Evolutionary conservation across 345 rosid species (phyloP).

Genomic region (Ceriops zippeliana): DNA sequence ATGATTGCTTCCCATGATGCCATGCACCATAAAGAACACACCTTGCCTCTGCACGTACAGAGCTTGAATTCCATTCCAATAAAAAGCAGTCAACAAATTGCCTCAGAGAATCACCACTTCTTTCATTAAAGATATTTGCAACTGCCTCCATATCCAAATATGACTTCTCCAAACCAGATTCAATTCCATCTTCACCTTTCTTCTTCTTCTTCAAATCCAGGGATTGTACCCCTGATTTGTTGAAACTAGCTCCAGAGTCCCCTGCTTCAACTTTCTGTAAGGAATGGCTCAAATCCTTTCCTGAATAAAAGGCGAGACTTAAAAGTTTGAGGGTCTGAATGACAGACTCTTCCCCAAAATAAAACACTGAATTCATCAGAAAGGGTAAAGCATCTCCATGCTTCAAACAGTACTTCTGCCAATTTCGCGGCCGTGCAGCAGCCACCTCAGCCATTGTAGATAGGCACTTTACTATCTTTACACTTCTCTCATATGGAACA

Average conservation of each 20-base stretch:
- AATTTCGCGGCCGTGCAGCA: constrained; percentile 87
- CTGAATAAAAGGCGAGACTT: constrained; percentile 82
- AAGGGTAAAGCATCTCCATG: constrained; percentile 80
- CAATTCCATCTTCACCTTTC: constrained; percentile 83
- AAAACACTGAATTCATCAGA: constrained; percentile 68
- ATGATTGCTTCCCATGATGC: constrained; percentile 83
- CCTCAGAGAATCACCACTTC: constrained; percentile 66
- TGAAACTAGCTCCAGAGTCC: constrained; percentile 56
- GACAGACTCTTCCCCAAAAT: constrained; percentile 91
- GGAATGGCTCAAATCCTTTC: constrained; percentile 69
- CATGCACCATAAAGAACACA: constrained; percentile 86
- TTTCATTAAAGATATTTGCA: constrained; percentile 67
- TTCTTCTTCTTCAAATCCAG: constrained; percentile 88
- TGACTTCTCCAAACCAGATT: constrained; percentile 73
- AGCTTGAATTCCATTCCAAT: constrained; percentile 92
- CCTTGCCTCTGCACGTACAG: constrained; percentile 92
- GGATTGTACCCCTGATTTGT: constrained; percentile 58
- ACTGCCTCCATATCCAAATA: constrained; percentile 87
- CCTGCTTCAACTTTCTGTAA: constrained; percentile 64
- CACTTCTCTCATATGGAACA: constrained; percentile 86
- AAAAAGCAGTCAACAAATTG: constrained; percentile 90
- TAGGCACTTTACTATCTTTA: constrained; percentile 86
- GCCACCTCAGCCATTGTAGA: constrained; percentile 94
- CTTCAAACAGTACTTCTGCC: constrained; percentile 96
- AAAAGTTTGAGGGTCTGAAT: constrained; percentile 83